phyloP scores from a whole-genome alignment of 2,329 filamentous ascomycete genomes.

The Pezicula rhizophila region DNA sequence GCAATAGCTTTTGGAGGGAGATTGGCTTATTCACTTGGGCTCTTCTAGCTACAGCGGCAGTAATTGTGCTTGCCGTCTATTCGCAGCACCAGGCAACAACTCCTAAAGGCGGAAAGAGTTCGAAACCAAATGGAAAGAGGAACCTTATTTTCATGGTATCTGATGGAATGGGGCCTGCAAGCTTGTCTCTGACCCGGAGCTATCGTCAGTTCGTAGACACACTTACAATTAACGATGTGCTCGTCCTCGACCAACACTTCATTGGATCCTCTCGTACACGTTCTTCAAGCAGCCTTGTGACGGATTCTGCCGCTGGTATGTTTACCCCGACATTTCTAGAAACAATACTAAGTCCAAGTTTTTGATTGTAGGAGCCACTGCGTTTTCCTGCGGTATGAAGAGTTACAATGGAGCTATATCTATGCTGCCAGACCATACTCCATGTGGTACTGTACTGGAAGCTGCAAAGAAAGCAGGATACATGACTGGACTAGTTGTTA shows the following conservation, averaged over 20 bases:
- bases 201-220: constrained; percentile 74
- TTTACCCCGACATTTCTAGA: too few relatives aligned
- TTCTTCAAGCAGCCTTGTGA: constrained; percentile 78
- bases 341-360: too few relatives aligned
- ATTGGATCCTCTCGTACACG: constrained; percentile 87
- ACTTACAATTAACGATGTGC: constrained; percentile 67
- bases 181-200: constrained; percentile 76
- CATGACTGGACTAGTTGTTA: constrained; percentile 88
- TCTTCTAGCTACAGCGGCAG: constrained; percentile 67
- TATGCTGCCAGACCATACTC: constrained; percentile 74
- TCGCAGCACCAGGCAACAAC: constrained; percentile 61
- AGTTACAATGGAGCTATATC: constrained; percentile 97
- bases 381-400: constrained; percentile 88
- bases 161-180: constrained; percentile 95
- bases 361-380: constrained; percentile 59
- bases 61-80: constrained; percentile 75
- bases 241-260: constrained; percentile 80
- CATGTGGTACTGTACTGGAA: constrained; percentile 89
- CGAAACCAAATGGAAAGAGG: constrained; percentile 57
- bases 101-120: constrained; percentile 14
- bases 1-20: constrained; percentile 63
- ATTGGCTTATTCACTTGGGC: constrained; percentile 77
- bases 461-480: constrained; percentile 90
- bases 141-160: constrained; percentile 99
- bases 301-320: constrained; percentile 79